A percentile compares a stretch with the other conserved stretches of the same genome.
Conservation (phyloP, 2,329 filamentous ascomycete species). For the Aspergillus unguis region DNA sequence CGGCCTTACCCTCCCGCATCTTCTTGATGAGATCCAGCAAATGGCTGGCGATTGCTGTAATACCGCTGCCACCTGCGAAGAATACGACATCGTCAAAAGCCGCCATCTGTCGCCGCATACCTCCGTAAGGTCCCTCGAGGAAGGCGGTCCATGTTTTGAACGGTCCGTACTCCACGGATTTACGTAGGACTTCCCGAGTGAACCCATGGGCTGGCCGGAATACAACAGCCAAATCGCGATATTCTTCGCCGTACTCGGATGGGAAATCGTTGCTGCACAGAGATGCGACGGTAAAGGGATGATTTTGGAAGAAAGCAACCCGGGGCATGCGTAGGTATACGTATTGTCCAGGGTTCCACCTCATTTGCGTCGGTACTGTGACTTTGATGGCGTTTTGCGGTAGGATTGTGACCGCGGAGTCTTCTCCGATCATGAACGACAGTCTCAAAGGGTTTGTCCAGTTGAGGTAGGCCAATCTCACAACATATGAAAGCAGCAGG, state of each 20-base stretch:
- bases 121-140: constrained; percentile 90
- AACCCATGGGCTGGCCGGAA: constrained; percentile 92
- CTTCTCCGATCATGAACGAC: constrained; percentile 83
- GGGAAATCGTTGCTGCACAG: constrained; percentile 91
- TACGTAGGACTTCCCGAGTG: constrained; percentile 78
- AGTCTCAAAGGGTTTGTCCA: constrained; percentile 78
- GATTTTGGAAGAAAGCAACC: constrained; percentile 85
- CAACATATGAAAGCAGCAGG: constrained; percentile 69
- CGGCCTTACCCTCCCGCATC: constrained; percentile 91
- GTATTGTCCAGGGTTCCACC: constrained; percentile 90
- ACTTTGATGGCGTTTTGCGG: constrained; percentile 94
- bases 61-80: constrained; percentile 89
- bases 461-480: constrained; percentile 81
- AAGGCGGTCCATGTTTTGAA: constrained; percentile 92
- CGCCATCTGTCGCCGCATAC: constrained; percentile 83
- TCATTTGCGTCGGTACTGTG: constrained; percentile 88
- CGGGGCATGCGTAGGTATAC: constrained; percentile 93
- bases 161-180: constrained; percentile 77
- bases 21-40: constrained; percentile 91
- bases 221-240: constrained; percentile 83
- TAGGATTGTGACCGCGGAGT: constrained; percentile 83
- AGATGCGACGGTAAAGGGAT: constrained; percentile 92
- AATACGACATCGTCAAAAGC: constrained; percentile 92
- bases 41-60: constrained; percentile 89
- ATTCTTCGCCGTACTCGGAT: constrained; percentile 83